Percentiles rank a stretch among this genome's conserved stretches.
Conservation (phyloP, 805 yeast genomes). For the Saccharomycopsis capsularis region DNA sequence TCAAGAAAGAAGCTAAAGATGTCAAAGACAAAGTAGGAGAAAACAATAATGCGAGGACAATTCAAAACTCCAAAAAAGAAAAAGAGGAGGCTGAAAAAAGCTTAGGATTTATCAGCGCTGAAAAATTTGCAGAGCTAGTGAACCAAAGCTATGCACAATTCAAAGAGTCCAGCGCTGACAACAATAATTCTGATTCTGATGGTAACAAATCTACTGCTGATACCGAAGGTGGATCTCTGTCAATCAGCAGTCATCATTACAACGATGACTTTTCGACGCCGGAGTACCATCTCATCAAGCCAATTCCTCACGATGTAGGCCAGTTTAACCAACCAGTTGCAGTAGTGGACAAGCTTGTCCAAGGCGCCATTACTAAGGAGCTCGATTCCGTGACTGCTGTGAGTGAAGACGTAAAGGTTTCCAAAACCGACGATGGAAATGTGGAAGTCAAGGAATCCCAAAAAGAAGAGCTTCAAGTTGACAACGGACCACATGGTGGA, state of each 20-base stretch:
- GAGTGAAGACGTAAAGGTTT: not conserved
- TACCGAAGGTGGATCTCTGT: slow-evolving; percentile 6
- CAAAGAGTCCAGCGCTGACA: not conserved
- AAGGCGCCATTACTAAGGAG: not conserved
- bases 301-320: too few relatives aligned
- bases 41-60: slow-evolving; percentile 5
- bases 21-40: not conserved
- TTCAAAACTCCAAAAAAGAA: not conserved
- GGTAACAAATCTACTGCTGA: slow-evolving; percentile 4
- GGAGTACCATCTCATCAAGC: not conserved
- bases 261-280: not conserved
- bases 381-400: not conserved
- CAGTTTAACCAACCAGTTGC: not conserved
- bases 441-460: not conserved
- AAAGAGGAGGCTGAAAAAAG: not conserved
- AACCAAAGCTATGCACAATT: not conserved
- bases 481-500: not conserved
- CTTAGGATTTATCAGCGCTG: not conserved
- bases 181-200: slow-evolving; percentile 7
- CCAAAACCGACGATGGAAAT: not conserved
- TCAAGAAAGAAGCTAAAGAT: not conserved
- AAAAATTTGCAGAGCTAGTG: not conserved
- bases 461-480: not conserved
- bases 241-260: slow-evolving; percentile 9
- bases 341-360: not conserved